Percentiles rank a stretch among this genome's conserved stretches.
phyloP scores from a whole-genome alignment of 495 filamentous ascomycete genomes.

The Sporormia fimetaria region DNA sequence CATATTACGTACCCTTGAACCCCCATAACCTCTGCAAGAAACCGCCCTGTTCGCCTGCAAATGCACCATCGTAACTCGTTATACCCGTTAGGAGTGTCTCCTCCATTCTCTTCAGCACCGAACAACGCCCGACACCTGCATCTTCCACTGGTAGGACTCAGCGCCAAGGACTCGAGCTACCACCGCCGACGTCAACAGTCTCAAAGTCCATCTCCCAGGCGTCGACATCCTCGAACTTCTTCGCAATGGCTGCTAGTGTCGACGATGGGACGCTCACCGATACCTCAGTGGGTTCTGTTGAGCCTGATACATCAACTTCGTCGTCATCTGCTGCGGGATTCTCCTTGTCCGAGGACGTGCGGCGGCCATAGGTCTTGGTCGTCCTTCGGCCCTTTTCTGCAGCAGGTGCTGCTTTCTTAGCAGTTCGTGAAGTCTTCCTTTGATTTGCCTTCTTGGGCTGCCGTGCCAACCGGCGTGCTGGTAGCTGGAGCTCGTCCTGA shows the following conservation, averaged over 20 bases:
- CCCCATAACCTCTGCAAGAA: no score
- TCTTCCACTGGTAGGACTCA: conserved; percentile 2
- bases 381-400: conserved; percentile 14
- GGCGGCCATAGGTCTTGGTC: conserved; percentile 28
- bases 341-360: conserved; percentile 39
- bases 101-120: no score
- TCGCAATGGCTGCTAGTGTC: conserved; percentile 35
- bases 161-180: conserved; percentile 23
- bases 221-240: conserved; percentile 59
- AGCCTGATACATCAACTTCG: conserved; percentile 17
- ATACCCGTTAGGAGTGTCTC: no score
- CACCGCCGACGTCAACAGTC: conserved; percentile 25
- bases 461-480: conserved; percentile 10
- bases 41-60: no score
- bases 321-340: no score
- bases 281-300: conserved; percentile 28
- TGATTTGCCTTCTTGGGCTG: not conserved
- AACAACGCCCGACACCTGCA: no score
- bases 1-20: no score
- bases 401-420: conserved; percentile 5
- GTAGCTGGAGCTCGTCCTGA: conserved; percentile 31
- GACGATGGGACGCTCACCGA: conserved; percentile 24
- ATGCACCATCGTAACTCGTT: no score
- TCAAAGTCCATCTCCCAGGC: conserved; percentile 66
- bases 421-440: not conserved